Conservation (phyloP, 805 yeast genomes). For the Tetrapisispora arboricola region DNA sequence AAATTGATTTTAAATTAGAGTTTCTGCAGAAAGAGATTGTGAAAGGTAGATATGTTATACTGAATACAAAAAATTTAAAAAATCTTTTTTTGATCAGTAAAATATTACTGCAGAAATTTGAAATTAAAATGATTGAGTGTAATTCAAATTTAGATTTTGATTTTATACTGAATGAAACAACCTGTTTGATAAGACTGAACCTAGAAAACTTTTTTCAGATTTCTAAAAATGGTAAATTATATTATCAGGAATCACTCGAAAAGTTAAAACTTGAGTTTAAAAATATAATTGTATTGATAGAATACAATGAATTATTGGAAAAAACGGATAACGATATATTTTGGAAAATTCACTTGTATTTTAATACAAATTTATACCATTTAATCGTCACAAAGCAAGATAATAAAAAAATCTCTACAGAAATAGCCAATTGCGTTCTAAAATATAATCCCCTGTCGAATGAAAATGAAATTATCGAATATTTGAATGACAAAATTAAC, state of each 20-base stretch:
- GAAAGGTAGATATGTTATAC: slow-evolving; percentile 3
- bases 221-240: slow-evolving; percentile 3
- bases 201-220: slow-evolving; percentile 16
- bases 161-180: slow-evolving; percentile 11
- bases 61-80: slow-evolving; percentile 9
- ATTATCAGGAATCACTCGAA: slow-evolving; percentile 8
- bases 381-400: not conserved
- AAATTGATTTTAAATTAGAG: not conserved
- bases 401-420: not conserved
- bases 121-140: slow-evolving; percentile 11
- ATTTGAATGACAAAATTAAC: not conserved
- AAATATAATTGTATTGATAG: slow-evolving; percentile 11
- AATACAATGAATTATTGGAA: slow-evolving; percentile 8
- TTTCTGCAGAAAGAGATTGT: not conserved
- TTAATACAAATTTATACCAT: slow-evolving; percentile 6
- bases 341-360: slow-evolving; percentile 16
- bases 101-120: slow-evolving; percentile 1
- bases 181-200: slow-evolving; percentile 14
- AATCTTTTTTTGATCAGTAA: slow-evolving; percentile 8
- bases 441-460: not conserved
- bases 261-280: slow-evolving; percentile 9
- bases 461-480: not conserved
- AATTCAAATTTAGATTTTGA: slow-evolving; percentile 9
- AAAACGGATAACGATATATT: slow-evolving; percentile 14
- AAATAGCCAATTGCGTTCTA: not conserved